Evolutionary conservation across 208 protist species (phyloP).

Genomic region (Leishmania martiniquensis): DNA sequence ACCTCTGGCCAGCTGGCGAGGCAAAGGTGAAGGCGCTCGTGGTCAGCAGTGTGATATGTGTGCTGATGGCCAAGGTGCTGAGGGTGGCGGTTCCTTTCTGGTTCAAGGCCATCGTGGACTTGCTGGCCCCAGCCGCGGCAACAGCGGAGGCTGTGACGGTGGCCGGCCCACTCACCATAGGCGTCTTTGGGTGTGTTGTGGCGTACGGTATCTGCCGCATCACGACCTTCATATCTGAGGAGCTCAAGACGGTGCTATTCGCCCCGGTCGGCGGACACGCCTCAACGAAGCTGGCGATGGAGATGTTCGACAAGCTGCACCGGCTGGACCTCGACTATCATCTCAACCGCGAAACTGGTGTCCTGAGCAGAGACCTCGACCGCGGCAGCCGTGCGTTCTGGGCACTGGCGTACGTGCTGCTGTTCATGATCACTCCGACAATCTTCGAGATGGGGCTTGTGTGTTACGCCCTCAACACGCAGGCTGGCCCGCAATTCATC

Average conservation of each 20-base stretch:
- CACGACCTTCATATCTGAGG: slow-evolving; percentile 77
- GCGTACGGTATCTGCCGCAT: slow-evolving; percentile 87
- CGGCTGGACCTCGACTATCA: slow-evolving; percentile 89
- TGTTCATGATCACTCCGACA: slow-evolving; percentile 95
- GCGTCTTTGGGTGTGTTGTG: slow-evolving; percentile 82
- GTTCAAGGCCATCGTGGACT: slow-evolving; percentile 91
- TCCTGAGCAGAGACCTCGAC: slow-evolving; percentile 91
- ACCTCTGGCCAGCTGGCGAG: slow-evolving; percentile 85
- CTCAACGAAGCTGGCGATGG: slow-evolving; percentile 82
- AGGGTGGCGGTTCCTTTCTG: slow-evolving; percentile 92
- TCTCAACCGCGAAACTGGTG: slow-evolving; percentile 90
- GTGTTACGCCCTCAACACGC: slow-evolving; percentile 82
- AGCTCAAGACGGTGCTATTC: slow-evolving; percentile 92
- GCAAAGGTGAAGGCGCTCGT: slow-evolving; percentile 72
- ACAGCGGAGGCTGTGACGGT: slow-evolving; percentile 34
- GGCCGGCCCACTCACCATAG: slow-evolving; percentile 60
- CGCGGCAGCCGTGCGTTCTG: slow-evolving; percentile 93
- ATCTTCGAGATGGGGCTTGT: slow-evolving; percentile 94
- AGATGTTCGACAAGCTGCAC: slow-evolving; percentile 91
- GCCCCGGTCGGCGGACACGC: slow-evolving; percentile 87
- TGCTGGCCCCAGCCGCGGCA: slow-evolving; percentile 57
- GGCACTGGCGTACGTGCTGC: slow-evolving; percentile 82
- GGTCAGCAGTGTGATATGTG: slow-evolving; percentile 71
- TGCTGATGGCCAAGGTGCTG: slow-evolving; percentile 80
- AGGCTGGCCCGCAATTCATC: slow-evolving; percentile 87